Evolutionary conservation across 129 eudicot genomes (phyloP).

Genomic region (Logfia minima): DNA sequence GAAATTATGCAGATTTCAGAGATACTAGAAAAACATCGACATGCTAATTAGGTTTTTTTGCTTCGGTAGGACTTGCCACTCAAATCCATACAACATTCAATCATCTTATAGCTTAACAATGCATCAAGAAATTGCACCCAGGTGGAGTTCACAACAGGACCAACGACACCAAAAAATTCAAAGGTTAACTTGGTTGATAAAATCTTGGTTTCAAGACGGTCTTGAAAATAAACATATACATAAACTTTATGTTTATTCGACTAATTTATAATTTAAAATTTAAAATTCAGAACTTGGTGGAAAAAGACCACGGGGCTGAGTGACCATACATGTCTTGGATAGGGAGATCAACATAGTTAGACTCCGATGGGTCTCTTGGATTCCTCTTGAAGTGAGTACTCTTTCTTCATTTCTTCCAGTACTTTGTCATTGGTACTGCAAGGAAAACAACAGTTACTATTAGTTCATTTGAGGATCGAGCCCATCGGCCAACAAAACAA

Average conservation of each 20-base stretch:
- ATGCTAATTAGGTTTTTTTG: too few species aligned
- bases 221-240: background rate
- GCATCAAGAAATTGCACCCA: background rate
- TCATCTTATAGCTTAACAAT: background rate
- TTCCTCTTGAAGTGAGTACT: slow-evolving; percentile 67
- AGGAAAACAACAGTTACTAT: background rate
- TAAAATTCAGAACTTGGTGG: background rate
- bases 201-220: slow-evolving; percentile 1
- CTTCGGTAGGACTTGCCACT: background rate
- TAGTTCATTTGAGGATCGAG: background rate
- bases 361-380: slow-evolving; percentile 47
- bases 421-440: slow-evolving; percentile 82
- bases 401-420: slow-evolving; percentile 86
- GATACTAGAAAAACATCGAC: too few species aligned
- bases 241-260: background rate
- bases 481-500: background rate
- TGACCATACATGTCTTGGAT: background rate
- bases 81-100: background rate
- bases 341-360: slow-evolving; percentile 19
- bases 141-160: background rate
- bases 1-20: too few species aligned
- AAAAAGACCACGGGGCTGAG: background rate
- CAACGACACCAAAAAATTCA: background rate
- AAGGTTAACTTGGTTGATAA: background rate
- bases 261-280: slow-evolving; percentile 4